phyloP scores from a whole-genome alignment of 2,329 filamentous ascomycete genomes.

The Botrytis sinoallii region DNA sequence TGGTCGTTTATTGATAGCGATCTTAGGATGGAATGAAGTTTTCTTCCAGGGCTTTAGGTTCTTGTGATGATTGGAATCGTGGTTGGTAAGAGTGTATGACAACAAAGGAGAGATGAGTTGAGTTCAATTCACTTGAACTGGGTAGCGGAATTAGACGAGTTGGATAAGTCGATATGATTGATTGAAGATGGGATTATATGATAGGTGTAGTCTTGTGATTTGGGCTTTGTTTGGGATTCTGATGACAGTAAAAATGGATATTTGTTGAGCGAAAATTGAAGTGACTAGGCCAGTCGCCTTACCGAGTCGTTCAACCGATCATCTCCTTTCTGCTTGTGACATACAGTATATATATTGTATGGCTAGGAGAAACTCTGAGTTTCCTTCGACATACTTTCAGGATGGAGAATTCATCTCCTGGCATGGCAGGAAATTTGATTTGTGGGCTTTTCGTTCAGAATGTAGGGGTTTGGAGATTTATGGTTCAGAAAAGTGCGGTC shows the following conservation, averaged over 20 bases:
- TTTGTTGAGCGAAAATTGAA: background rate
- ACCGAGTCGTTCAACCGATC: too few relatives aligned
- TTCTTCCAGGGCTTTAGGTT: fast-evolving
- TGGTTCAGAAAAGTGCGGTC: background rate
- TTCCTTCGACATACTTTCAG: fast-evolving
- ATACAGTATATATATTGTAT: background rate
- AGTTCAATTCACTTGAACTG: fast-evolving
- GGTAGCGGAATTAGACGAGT: too few relatives aligned
- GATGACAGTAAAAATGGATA: background rate
- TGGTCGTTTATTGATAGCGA: too few relatives aligned
- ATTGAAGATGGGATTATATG: background rate
- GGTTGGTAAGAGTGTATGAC: background rate
- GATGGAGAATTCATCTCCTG: fast-evolving
- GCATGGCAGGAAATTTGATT: background rate
- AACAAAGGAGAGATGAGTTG: background rate
- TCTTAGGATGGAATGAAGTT: background rate
- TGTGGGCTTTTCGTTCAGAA: background rate
- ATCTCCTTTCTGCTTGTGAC: too few relatives aligned
- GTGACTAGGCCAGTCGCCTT: background rate
- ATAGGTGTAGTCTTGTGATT: fast-evolving
- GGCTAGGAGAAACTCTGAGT: background rate
- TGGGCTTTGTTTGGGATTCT: too few relatives aligned
- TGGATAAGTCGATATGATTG: background rate
- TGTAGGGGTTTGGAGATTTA: too few relatives aligned
- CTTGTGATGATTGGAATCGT: background rate